A percentile compares a stretch with the other conserved stretches of the same genome.
Evolutionary conservation across 192 early-diverging fungal species (phyloP).

Genomic region (Pilobolus umbonatus): DNA sequence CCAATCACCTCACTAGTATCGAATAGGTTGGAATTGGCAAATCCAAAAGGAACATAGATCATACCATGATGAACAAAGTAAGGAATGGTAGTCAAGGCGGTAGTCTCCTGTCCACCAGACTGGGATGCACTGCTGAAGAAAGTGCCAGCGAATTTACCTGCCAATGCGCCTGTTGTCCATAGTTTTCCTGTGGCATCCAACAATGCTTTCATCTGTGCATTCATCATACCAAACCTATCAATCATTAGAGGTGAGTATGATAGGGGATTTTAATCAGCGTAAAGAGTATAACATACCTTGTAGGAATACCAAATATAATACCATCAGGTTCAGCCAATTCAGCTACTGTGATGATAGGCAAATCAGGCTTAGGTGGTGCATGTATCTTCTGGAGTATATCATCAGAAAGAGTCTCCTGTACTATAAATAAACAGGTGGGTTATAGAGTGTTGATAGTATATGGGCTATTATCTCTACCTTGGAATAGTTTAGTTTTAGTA

Average conservation of each 20-base stretch:
- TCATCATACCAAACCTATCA: constrained; percentile 54
- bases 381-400: constrained; percentile 55
- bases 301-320: constrained; percentile 52
- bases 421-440: constrained; percentile 29
- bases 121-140: constrained; percentile 72
- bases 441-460: background rate
- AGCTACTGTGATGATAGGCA: constrained; percentile 38
- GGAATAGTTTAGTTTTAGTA: constrained; percentile 38
- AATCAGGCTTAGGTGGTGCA: constrained; percentile 39
- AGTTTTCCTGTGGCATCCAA: constrained; percentile 28
- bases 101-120: constrained; percentile 79
- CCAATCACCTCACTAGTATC: constrained; percentile 21
- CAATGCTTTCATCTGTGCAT: constrained; percentile 70
- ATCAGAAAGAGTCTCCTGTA: constrained; percentile 56
- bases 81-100: constrained; percentile 58
- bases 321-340: constrained; percentile 47
- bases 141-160: constrained; percentile 65
- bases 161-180: constrained; percentile 51
- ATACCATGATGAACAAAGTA: constrained; percentile 75
- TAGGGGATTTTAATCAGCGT: background rate
- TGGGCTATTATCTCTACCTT: constrained; percentile 27
- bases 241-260: no score
- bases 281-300: constrained; percentile 20
- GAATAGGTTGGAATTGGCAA: constrained; percentile 17
- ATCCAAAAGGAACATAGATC: constrained; percentile 71